These are phyloP conservation scores for Corinectria fuckeliana DNA, from an alignment of 2,329 filamentous ascomycete genomes.

Conservation along the genomic window DNA sequence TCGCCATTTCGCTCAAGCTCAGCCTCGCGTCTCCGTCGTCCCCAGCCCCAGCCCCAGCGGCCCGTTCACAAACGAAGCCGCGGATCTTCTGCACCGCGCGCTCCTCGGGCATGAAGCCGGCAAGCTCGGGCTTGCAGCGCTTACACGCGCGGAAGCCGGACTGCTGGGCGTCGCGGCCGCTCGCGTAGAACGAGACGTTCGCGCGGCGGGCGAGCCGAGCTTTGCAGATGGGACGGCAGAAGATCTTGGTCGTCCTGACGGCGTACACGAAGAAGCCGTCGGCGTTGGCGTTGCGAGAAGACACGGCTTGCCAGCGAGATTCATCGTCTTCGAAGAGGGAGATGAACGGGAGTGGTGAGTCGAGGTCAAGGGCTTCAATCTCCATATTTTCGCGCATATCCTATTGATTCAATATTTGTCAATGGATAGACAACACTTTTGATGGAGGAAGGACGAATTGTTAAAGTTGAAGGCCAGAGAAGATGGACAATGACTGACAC, in stretches of 20 bases:
- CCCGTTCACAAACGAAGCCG: constrained; percentile 35
- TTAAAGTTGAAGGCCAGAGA: neutral
- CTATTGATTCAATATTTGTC: neutral
- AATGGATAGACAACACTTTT: neutral
- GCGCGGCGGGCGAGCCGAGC: constrained; percentile 65
- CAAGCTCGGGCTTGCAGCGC: constrained; percentile 56
- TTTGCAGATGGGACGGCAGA: constrained; percentile 67
- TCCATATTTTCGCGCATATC: neutral
- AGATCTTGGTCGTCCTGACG: constrained; percentile 55
- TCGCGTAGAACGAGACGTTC: constrained; percentile 63
- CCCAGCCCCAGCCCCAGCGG: constrained; percentile 33
- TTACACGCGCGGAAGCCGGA: constrained; percentile 64
- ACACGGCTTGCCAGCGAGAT: constrained; percentile 47
- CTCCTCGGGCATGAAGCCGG: constrained; percentile 51
- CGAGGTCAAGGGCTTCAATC: neutral
- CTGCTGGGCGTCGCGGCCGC: constrained; percentile 49
- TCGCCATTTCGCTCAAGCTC: constrained; percentile 56
- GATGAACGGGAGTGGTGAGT: neutral
- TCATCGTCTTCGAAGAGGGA: constrained; percentile 40
- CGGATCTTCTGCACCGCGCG: constrained; percentile 51
- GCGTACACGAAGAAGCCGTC: constrained; percentile 52
- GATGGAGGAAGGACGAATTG: neutral
- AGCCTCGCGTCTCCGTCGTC: constrained; percentile 25
- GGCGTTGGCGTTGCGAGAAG: constrained; percentile 42
- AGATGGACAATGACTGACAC: neutral